phyloP scores from a whole-genome alignment of 305 asterid genomes.

The Euphrasia arctica region DNA sequence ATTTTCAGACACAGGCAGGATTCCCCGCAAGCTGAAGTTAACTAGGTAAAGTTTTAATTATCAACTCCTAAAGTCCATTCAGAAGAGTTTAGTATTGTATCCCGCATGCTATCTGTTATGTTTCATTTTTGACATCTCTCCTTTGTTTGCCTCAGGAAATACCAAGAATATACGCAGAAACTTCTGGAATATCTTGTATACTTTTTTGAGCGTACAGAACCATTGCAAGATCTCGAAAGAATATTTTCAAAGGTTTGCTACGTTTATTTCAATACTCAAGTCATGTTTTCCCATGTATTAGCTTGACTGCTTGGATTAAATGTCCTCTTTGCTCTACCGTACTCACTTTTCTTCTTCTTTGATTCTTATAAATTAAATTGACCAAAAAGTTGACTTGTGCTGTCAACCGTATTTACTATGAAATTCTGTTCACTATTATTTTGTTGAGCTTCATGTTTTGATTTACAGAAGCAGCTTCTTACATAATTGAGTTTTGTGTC shows the following conservation, averaged over 20 bases:
- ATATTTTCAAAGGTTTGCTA: constrained; percentile 68
- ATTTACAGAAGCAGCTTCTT: neutral
- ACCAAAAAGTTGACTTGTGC: constrained; percentile 8
- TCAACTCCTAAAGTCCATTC: constrained; percentile 12
- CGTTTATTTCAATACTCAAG: neutral
- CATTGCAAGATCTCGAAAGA: constrained; percentile 88
- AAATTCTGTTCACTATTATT: constrained; percentile 2
- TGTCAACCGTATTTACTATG: constrained; percentile 1
- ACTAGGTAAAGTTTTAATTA: constrained; percentile 50
- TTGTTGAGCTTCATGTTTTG: neutral
- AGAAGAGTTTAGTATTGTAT: neutral
- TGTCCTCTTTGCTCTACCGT: no score
- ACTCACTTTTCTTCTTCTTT: neutral
- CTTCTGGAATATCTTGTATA: constrained; percentile 50
- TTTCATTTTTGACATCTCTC: constrained; percentile 7
- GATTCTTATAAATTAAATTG: constrained; percentile 3
- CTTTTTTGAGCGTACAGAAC: constrained; percentile 81
- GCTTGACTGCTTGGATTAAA: neutral
- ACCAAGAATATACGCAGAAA: constrained; percentile 56
- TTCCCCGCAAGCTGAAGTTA: constrained; percentile 61
- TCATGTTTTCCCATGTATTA: neutral
- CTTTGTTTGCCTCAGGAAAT: constrained; percentile 61
- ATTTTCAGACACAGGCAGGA: constrained; percentile 62
- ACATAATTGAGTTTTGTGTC: neutral
- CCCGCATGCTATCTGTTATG: neutral